Base-by-base conservation (phyloP, 306 rosid species). In the Canavalia gladiata region DNA sequence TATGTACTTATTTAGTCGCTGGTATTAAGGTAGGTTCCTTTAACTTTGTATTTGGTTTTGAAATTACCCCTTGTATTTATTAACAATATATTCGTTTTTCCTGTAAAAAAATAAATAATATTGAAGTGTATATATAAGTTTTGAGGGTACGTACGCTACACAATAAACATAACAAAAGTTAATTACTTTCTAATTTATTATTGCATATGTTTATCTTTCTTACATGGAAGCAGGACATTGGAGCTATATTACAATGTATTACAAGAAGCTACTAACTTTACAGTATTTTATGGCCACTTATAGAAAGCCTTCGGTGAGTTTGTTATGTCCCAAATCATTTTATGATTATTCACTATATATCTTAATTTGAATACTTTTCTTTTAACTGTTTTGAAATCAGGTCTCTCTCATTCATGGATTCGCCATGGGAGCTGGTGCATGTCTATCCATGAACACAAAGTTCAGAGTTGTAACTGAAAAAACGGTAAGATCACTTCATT, bases 351-450 rank as follows among this genome's bases (percentile, higher is more conserved):
- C 25, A 18, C 25, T 18, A 18, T 18, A 52, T 47, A 47, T 47
- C 3, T 47, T 47, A 2, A 9, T 47, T 1, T 47, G n/a, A 37
- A 37, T 37, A 37, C 41, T 47, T 55, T 68, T 45, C 49, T 18
- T 33, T 45, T 12, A 47, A 70, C 1, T 2, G 68, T 41, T 52
- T 6, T 56, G 74, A 6, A 70, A 43, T 76, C 18, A 82, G 86
- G 80, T 83, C 8, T 71, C 41, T 72, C 65, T 83, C 2, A 72
- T 78, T 5, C 56, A 83, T 78, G 83, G 86, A 55, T 2, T 56
- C 0, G 83, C 72, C 18, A 77, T 83, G 76, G 86, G 86, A 71
- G 86, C 31, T 28, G 86, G 83, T 45, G 80, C 83, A 29, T 76
- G 80, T 8, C 49, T 83, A 0, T 72, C 76, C 42, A 83, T 83